Evolutionary conservation across 805 yeast species (phyloP).

Genomic region (Candida ponderosae): DNA sequence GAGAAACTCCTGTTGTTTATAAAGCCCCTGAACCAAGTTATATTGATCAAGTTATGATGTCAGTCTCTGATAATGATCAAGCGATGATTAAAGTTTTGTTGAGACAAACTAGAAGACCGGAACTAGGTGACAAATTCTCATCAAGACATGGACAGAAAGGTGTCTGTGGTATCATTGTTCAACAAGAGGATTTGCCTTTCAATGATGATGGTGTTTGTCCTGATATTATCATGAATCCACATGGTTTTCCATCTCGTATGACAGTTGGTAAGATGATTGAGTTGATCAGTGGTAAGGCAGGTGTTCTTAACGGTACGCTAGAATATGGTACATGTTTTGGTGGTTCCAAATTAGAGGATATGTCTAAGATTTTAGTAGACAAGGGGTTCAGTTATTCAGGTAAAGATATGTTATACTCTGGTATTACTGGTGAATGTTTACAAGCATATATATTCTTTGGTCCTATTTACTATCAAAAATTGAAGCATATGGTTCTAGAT

Average conservation of each 20-base stretch:
- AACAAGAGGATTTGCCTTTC: conserved; percentile 94
- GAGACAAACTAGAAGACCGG: conserved; percentile 96
- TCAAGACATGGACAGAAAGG: conserved; percentile 98
- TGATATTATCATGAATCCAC: conserved; percentile 95
- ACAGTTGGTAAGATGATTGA: conserved; percentile 99
- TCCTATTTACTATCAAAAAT: conserved; percentile 94
- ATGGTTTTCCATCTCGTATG: conserved; percentile 99
- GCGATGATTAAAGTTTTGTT: conserved; percentile 86
- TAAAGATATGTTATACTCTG: conserved; percentile 95
- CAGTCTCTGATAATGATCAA: conserved; percentile 91
- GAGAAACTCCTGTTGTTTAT: conserved; percentile 87
- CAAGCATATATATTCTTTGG: conserved; percentile 98
- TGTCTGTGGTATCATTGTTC: conserved; percentile 98
- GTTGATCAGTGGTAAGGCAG: conserved; percentile 97
- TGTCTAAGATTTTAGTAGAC: conserved; percentile 84
- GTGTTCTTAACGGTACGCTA: conserved; percentile 83
- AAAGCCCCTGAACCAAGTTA: conserved; percentile 95
- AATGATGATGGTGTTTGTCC: conserved; percentile 95
- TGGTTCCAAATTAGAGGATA: conserved; percentile 92
- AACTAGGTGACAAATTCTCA: conserved; percentile 94
- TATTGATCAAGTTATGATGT: conserved; percentile 96
- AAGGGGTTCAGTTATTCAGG: conserved; percentile 94
- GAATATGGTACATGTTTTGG: conserved; percentile 99
- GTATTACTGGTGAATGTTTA: conserved; percentile 94
- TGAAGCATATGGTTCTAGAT: conserved; percentile 98